Evolutionary conservation across 2,329 filamentous ascomycete genomes (phyloP).

Genomic region (Elsinoe australis): DNA sequence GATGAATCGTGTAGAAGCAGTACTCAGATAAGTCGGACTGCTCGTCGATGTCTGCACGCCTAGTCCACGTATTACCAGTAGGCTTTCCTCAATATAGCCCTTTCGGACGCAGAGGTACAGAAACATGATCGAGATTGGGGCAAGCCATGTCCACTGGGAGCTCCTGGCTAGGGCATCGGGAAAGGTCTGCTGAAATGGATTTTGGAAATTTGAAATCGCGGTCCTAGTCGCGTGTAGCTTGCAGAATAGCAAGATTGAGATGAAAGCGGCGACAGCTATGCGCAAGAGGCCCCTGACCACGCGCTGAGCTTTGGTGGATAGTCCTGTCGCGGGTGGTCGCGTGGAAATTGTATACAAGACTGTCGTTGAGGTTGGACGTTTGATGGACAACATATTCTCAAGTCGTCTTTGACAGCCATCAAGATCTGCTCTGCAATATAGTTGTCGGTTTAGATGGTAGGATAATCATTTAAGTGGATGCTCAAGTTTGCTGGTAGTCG

Average conservation of each 20-base stretch:
- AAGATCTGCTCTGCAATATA: no score
- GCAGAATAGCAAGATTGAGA: constrained; percentile 28
- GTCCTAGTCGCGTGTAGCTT: constrained; percentile 21
- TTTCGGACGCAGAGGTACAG: constrained; percentile 25
- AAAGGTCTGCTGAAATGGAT: constrained; percentile 17
- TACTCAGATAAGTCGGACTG: constrained; percentile 58
- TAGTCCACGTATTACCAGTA: constrained; percentile 79
- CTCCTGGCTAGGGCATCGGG: constrained; percentile 9
- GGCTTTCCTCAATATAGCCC: constrained; percentile 59
- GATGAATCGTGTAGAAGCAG: constrained; percentile 64
- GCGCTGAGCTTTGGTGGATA: constrained; percentile 40
- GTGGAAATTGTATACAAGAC: constrained; percentile 88
- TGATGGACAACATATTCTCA: constrained; percentile 28
- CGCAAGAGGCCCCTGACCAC: constrained; percentile 40
- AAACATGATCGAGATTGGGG: constrained; percentile 28
- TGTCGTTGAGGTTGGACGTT: constrained; percentile 63
- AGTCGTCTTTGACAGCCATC: no score
- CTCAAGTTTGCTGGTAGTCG: no score
- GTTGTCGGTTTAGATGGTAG: no score
- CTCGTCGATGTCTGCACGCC: constrained; percentile 81
- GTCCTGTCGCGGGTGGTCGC: constrained; percentile 46
- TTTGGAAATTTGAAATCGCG: constrained; percentile 6
- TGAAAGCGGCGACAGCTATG: constrained; percentile 36
- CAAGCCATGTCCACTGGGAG: constrained; percentile 36
- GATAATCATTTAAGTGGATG: no score